phyloP scores from a whole-genome alignment of 2,329 filamentous ascomycete genomes.

The Lachnellula subtilissima region DNA sequence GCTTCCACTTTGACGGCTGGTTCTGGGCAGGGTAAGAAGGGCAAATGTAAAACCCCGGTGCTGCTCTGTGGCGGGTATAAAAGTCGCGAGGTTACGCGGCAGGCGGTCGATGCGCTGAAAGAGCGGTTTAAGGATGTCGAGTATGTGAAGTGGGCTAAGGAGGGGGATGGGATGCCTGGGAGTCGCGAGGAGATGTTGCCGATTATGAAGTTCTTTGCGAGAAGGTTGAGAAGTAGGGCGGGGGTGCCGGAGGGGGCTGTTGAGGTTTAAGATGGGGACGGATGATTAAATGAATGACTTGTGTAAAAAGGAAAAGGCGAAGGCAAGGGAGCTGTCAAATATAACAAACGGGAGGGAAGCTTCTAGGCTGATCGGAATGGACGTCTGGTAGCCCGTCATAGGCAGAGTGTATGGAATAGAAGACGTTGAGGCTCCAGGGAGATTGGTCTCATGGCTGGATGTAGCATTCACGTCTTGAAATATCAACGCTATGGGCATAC shows the following conservation, averaged over 20 bases:
- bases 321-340: too few species aligned
- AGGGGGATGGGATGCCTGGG: constrained; percentile 76
- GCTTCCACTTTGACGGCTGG: constrained; percentile 31
- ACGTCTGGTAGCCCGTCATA: too few species aligned
- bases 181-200: constrained; percentile 82
- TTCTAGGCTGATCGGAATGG: too few species aligned
- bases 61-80: constrained; percentile 54
- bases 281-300: background rate
- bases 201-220: constrained; percentile 78
- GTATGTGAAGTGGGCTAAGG: constrained; percentile 63
- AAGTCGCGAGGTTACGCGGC: constrained; percentile 54
- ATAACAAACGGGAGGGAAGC: too few species aligned
- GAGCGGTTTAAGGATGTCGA: constrained; percentile 62
- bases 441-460: too few species aligned
- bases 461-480: too few species aligned
- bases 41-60: constrained; percentile 59
- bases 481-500: too few species aligned
- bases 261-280: constrained; percentile 35
- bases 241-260: constrained; percentile 50
- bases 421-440: too few species aligned
- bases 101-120: constrained; percentile 59
- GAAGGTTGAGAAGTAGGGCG: constrained; percentile 52
- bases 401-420: too few species aligned
- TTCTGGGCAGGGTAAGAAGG: constrained; percentile 27
- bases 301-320: background rate